These are phyloP conservation scores for Rhynchospora breviuscula DNA, from an alignment of 176 grass and related monocot genomes.

Conservation along the genomic window DNA sequence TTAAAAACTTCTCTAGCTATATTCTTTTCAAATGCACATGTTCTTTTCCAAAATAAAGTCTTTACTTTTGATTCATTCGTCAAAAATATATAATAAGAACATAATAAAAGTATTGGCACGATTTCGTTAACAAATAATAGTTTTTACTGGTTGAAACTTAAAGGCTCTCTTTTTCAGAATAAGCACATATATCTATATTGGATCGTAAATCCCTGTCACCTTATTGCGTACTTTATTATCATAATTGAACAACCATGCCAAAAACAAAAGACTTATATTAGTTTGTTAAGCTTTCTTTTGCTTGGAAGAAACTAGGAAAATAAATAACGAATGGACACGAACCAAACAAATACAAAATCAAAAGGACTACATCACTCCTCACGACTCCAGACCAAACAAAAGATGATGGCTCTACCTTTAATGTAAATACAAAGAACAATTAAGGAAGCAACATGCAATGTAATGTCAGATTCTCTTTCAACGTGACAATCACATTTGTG, in stretches of 20 bases:
- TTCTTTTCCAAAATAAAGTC: neutral
- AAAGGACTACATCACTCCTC: neutral
- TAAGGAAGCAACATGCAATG: constrained; percentile 17
- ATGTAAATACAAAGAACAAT: constrained; percentile 13
- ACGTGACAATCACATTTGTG: constrained; percentile 28
- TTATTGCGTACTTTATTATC: constrained; percentile 14
- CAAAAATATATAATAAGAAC: neutral
- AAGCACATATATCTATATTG: neutral
- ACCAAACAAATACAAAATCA: constrained; percentile 4
- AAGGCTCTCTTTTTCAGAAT: neutral
- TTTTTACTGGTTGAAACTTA: neutral
- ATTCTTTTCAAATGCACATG: neutral
- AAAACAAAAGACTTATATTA: neutral
- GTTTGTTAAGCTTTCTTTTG: constrained; percentile 10
- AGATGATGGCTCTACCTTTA: neutral
- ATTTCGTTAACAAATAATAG: neutral
- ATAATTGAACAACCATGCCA: constrained; percentile 4
- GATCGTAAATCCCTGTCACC: neutral
- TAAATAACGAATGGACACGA: neutral
- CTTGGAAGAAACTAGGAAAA: constrained; percentile 12
- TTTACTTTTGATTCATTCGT: neutral
- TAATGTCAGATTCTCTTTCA: constrained; percentile 26
- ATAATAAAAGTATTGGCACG: neutral
- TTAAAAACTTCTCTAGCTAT: neutral
- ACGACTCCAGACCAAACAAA: constrained; percentile 18